phyloP scores from a whole-genome alignment of 208 protist genomes.

The Trypanosoma scelopori region DNA sequence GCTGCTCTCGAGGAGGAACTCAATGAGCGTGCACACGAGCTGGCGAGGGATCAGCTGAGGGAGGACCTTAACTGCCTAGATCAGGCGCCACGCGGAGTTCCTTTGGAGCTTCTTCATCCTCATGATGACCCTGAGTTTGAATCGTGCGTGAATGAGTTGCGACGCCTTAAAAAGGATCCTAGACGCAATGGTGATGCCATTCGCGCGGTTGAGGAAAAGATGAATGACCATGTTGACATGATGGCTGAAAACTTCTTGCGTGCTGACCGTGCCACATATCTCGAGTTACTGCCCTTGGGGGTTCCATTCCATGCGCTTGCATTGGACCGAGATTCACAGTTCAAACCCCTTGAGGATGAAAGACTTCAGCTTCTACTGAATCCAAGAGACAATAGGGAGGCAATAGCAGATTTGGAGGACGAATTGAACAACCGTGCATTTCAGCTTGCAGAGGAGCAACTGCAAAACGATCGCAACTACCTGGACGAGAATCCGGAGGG shows the following conservation, averaged over 20 bases:
- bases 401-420: slow-evolving; percentile 46
- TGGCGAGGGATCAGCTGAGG: slow-evolving; percentile 49
- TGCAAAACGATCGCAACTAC: slow-evolving; percentile 60
- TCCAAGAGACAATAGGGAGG: slow-evolving; percentile 29
- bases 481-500: slow-evolving; percentile 63
- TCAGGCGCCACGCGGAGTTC: slow-evolving; percentile 58
- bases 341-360: slow-evolving; percentile 61
- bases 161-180: slow-evolving; percentile 62
- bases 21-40: slow-evolving; percentile 47
- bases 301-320: slow-evolving; percentile 47
- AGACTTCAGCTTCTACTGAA: slow-evolving; percentile 62
- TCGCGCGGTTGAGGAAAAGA: slow-evolving; percentile 38
- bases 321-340: slow-evolving; percentile 53
- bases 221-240: slow-evolving; percentile 48
- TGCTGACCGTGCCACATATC: slow-evolving; percentile 59
- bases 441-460: slow-evolving; percentile 50
- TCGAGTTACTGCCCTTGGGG: slow-evolving; percentile 56
- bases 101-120: slow-evolving; percentile 58
- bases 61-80: slow-evolving; percentile 60
- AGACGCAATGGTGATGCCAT: slow-evolving; percentile 49
- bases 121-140: slow-evolving; percentile 55
- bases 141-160: slow-evolving; percentile 51
- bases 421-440: slow-evolving; percentile 53
- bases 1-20: slow-evolving; percentile 54
- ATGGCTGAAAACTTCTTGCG: slow-evolving; percentile 55